Percentiles rank a stretch among this genome's conserved stretches.
Evolutionary conservation across 768 basidiomycete species (phyloP).

Genomic region (Tylopilus rubrobrunneus): DNA sequence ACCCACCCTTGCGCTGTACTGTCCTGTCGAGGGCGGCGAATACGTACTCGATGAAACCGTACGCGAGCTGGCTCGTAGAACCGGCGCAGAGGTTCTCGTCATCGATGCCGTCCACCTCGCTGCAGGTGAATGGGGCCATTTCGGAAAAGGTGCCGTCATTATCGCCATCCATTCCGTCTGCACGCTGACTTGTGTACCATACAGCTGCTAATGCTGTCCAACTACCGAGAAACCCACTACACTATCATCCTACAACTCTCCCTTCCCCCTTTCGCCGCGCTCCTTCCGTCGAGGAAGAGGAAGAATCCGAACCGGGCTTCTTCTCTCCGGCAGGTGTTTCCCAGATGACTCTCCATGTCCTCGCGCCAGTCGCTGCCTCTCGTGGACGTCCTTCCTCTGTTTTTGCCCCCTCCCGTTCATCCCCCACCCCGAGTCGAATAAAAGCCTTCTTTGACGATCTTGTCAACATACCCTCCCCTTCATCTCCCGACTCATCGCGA

Average conservation of each 20-base stretch:
- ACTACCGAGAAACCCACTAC: conserved; percentile 72
- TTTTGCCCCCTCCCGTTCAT: conserved; percentile 38
- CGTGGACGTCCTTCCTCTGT: conserved; percentile 33
- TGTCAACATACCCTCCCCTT: conserved; percentile 53
- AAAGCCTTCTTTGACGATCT: conserved; percentile 76
- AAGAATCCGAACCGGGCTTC: conserved; percentile 48
- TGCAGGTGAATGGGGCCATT: conserved; percentile 82
- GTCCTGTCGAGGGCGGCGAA: conserved; percentile 79
- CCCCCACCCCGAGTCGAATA: conserved; percentile 49
- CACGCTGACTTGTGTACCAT: conserved; percentile 6
- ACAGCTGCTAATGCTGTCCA: conserved; percentile 68
- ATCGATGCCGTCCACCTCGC: conserved; percentile 82
- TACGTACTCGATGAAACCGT: conserved; percentile 79
- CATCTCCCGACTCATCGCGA: conserved; percentile 25
- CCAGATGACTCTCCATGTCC: conserved; percentile 46
- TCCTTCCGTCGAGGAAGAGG: conserved; percentile 36
- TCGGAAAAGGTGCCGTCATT: conserved; percentile 62
- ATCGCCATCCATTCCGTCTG: not conserved
- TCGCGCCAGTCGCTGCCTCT: conserved; percentile 33
- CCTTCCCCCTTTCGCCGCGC: conserved; percentile 27
- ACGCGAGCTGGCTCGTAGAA: conserved; percentile 66
- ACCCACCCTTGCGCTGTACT: conserved; percentile 82
- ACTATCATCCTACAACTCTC: conserved; percentile 42
- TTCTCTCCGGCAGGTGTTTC: conserved; percentile 33
- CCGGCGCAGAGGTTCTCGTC: conserved; percentile 77